Percentiles rank a stretch among this genome's conserved stretches.
Evolutionary conservation across 768 basidiomycete species (phyloP).

Genomic region (Boletus pseudo-olivaceus): DNA sequence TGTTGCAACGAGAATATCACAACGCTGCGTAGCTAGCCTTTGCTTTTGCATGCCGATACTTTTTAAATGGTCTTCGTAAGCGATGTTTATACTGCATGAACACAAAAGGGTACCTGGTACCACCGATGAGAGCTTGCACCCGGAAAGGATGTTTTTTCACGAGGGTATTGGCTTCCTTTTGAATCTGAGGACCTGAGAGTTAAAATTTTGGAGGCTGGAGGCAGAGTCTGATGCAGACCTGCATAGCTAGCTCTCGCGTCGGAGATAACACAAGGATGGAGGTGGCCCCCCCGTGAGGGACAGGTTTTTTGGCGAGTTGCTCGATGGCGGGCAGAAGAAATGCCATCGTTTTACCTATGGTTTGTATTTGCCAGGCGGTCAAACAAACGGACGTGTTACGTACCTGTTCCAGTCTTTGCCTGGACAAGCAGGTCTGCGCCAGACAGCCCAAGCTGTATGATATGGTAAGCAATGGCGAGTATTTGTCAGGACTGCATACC

Average conservation of each 20-base stretch:
- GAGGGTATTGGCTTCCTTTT: constrained; percentile 56
- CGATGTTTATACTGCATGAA: neutral
- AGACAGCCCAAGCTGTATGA: constrained; percentile 34
- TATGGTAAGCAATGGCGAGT: constrained; percentile 1
- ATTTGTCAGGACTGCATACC: constrained; percentile 15
- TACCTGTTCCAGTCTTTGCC: constrained; percentile 61
- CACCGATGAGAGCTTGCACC: constrained; percentile 54
- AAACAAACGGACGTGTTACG: constrained; percentile 10
- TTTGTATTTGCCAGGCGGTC: neutral
- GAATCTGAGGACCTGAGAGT: constrained; percentile 43
- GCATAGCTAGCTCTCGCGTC: constrained; percentile 70
- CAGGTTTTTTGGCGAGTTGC: constrained; percentile 48
- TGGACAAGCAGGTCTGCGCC: constrained; percentile 48
- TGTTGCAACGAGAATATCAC: constrained; percentile 66
- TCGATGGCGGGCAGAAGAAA: constrained; percentile 77
- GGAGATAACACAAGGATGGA: constrained; percentile 69
- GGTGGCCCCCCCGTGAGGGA: constrained; percentile 25
- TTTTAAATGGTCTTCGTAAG: constrained; percentile 1
- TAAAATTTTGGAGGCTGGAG: neutral
- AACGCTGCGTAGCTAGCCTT: constrained; percentile 27
- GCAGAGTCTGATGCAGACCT: constrained; percentile 42
- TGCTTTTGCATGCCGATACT: constrained; percentile 28
- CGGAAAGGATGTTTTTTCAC: constrained; percentile 38
- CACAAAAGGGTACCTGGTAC: constrained; percentile 40
- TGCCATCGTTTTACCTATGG: constrained; percentile 62